Evolutionary conservation across 2,329 filamentous ascomycete species (phyloP).

Genomic region (Cryoendolithus antarcticus): DNA sequence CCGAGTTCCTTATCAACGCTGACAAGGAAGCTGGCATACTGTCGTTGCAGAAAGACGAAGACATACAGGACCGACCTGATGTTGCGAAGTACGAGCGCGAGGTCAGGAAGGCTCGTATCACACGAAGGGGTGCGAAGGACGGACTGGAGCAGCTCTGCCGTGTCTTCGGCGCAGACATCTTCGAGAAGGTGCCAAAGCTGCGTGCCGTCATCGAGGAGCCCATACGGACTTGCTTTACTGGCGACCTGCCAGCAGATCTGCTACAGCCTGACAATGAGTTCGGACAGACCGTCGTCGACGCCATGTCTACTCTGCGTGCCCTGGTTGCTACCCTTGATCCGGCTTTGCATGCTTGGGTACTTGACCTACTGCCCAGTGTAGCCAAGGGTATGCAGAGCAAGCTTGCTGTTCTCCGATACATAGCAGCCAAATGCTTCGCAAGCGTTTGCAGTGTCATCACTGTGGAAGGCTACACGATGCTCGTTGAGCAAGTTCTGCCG

Average conservation of each 20-base stretch:
- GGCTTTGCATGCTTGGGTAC: slow-evolving; percentile 65
- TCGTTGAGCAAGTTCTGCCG: slow-evolving; percentile 85
- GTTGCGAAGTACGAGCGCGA: slow-evolving; percentile 82
- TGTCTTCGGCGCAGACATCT: slow-evolving; percentile 64
- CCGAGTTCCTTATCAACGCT: slow-evolving; percentile 80
- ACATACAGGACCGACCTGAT: slow-evolving; percentile 83
- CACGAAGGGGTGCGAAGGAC: slow-evolving; percentile 84
- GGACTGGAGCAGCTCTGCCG: slow-evolving; percentile 76
- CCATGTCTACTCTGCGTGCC: slow-evolving; percentile 81
- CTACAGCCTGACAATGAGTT: slow-evolving; percentile 60
- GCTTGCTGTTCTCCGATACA: slow-evolving; percentile 87
- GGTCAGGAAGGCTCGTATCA: slow-evolving; percentile 77
- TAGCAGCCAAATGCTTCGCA: slow-evolving; percentile 91
- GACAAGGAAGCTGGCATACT: slow-evolving; percentile 67
- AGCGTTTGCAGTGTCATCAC: slow-evolving; percentile 96
- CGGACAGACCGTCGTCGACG: slow-evolving; percentile 89
- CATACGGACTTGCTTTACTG: slow-evolving; percentile 60
- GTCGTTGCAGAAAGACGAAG: slow-evolving; percentile 96
- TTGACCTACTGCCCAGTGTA: slow-evolving; percentile 71
- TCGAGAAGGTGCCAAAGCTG: slow-evolving; percentile 76
- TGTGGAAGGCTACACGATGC: slow-evolving; percentile 86
- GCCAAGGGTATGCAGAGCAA: slow-evolving; percentile 78
- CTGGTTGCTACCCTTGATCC: slow-evolving; percentile 83
- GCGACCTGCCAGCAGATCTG: slow-evolving; percentile 56
- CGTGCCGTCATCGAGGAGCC: slow-evolving; percentile 70